A percentile compares a stretch with the other conserved stretches of the same genome.
phyloP scores from a whole-genome alignment of 2,329 filamentous ascomycete species.

The Cordyceps tenuipes region DNA sequence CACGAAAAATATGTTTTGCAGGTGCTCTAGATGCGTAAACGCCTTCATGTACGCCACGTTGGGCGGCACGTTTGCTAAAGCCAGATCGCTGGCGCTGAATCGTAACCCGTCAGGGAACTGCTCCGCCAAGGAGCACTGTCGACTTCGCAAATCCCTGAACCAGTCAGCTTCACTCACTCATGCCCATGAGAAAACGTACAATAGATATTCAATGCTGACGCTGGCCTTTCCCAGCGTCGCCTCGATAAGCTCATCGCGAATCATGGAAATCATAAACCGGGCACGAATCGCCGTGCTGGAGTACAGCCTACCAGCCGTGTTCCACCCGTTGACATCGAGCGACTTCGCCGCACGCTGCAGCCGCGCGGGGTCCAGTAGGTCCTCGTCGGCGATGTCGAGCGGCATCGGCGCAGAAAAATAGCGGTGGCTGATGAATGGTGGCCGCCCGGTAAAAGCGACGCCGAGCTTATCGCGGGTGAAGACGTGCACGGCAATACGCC shows the following conservation, averaged over 20 bases:
- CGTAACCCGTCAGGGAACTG: constrained; percentile 30
- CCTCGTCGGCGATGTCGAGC: not conserved
- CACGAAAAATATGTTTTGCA: constrained; percentile 51
- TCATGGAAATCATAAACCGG: constrained; percentile 36
- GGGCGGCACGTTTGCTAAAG: constrained; percentile 22
- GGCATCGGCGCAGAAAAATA: constrained; percentile 1
- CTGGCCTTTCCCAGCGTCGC: constrained; percentile 36
- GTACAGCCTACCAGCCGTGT: constrained; percentile 33
- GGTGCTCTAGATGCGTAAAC: constrained; percentile 39
- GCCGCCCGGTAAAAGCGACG: not conserved
- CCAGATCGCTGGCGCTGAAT: constrained; percentile 29
- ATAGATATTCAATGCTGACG: constrained; percentile 14
- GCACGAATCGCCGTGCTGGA: constrained; percentile 39
- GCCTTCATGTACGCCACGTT: constrained; percentile 33
- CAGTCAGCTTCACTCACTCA: not conserved
- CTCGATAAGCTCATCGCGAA: constrained; percentile 52
- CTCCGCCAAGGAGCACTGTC: not conserved
- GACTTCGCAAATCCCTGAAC: not conserved
- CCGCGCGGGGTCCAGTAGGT: not conserved
- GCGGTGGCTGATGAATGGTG: constrained; percentile 6
- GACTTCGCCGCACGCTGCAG: constrained; percentile 14
- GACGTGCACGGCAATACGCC: not conserved
- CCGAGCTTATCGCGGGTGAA: constrained; percentile 1
- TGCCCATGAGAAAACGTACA: constrained; percentile 13
- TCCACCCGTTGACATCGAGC: constrained; percentile 45